phyloP scores from a whole-genome alignment of 2,329 filamentous ascomycete genomes.

The Verticillium zaregamsianum region DNA sequence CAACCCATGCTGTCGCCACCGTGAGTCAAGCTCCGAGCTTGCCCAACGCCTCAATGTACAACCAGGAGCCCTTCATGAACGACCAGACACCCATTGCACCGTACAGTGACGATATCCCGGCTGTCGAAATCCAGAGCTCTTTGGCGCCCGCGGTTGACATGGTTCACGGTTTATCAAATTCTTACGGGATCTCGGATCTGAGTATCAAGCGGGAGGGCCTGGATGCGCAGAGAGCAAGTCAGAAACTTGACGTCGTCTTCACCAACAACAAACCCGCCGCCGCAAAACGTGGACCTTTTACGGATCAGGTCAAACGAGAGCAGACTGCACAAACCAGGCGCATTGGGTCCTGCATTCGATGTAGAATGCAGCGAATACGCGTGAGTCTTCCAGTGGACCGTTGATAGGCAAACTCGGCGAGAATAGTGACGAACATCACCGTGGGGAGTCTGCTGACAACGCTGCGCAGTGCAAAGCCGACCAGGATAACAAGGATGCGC shows the following conservation, averaged over 20 bases:
- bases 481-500: constrained; percentile 38
- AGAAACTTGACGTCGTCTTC: constrained; percentile 26
- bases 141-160: not conserved
- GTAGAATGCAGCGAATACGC: constrained; percentile 58
- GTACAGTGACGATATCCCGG: not conserved
- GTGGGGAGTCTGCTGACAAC: not conserved
- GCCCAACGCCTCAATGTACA: not conserved
- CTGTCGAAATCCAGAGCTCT: not conserved
- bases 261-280: constrained; percentile 30
- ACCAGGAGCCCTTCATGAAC: not conserved
- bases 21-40: not conserved
- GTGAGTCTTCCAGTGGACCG: constrained; percentile 32
- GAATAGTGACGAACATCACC: not conserved
- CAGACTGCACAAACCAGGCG: constrained; percentile 54
- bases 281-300: constrained; percentile 49
- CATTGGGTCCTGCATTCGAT: constrained; percentile 56
- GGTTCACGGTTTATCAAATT: not conserved
- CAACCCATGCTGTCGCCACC: not conserved
- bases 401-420: not conserved
- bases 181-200: constrained; percentile 14
- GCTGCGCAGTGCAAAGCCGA: constrained; percentile 47
- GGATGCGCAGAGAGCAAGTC: not conserved
- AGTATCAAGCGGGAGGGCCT: constrained; percentile 7
- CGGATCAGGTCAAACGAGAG: constrained; percentile 43
- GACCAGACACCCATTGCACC: not conserved